Percentiles rank a stretch among this genome's conserved stretches.
Evolutionary conservation across 352 stramenopile species (phyloP).

Genomic region (Phytopythium chamaehyphon): DNA sequence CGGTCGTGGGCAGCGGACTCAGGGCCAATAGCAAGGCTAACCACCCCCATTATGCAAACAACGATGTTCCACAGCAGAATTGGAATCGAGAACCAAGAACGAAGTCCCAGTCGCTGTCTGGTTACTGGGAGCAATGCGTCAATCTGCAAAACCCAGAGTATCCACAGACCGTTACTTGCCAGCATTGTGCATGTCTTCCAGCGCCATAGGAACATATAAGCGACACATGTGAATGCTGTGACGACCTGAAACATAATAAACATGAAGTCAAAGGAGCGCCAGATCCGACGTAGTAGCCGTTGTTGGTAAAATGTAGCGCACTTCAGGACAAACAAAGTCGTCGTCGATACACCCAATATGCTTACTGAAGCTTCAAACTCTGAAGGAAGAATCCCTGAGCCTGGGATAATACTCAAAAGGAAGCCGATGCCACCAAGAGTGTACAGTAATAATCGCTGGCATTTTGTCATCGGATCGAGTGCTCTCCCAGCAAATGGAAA

Average conservation of each 20-base stretch:
- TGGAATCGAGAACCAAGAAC: neutral
- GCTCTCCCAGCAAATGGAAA: neutral
- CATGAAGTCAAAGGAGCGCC: conserved; percentile 3
- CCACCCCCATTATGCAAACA: neutral
- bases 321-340: neutral
- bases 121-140: conserved; percentile 1
- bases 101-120: neutral
- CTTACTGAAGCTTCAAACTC: too few relatives aligned
- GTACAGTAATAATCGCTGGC: too few relatives aligned
- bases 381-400: too few relatives aligned
- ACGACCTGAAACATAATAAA: conserved; percentile 3
- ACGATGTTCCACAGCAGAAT: conserved; percentile 1
- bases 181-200: neutral
- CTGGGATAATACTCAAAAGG: neutral
- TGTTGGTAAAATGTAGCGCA: neutral
- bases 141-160: conserved; percentile 1
- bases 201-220: neutral
- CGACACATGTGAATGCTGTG: neutral
- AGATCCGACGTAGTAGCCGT: neutral
- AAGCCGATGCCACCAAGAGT: neutral
- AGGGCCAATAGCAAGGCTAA: neutral
- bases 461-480: too few relatives aligned
- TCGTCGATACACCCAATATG: neutral
- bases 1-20: neutral
- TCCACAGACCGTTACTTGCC: neutral